Percentiles rank a stretch among this genome's conserved stretches.
phyloP scores from a whole-genome alignment of 169 alveolate species.

The Plasmodium chabaudi region DNA sequence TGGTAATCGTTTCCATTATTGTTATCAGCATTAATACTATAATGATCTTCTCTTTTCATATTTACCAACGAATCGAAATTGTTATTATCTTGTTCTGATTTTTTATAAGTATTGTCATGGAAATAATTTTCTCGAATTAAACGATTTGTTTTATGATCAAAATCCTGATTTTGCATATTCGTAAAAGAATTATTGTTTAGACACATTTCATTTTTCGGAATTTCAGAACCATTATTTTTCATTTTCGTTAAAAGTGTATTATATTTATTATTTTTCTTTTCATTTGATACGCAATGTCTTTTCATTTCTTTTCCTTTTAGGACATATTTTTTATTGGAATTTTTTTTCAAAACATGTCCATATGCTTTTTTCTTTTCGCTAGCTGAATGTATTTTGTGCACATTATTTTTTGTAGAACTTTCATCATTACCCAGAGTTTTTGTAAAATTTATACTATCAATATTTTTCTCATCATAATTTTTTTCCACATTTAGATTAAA shows the following conservation, averaged over 20 bases:
- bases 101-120: no score
- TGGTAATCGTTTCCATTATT: no score
- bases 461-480: no score
- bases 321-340: not conserved
- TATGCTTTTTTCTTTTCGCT: not conserved
- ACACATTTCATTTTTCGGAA: not conserved
- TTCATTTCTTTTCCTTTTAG: not conserved
- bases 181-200: not conserved
- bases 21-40: no score
- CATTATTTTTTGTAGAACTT: no score
- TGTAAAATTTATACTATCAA: no score
- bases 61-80: no score
- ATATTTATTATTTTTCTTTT: not conserved
- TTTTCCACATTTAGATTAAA: no score
- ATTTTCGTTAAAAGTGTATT: constrained; percentile 1
- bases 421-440: no score
- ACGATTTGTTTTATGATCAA: not conserved
- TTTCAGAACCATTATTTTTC: constrained; percentile 13
- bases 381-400: not conserved
- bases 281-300: constrained; percentile 1
- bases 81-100: no score
- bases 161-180: constrained; percentile 2
- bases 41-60: no score
- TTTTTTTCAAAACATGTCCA: not conserved
- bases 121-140: not conserved